These are phyloP conservation scores for Megacollybia marginata DNA, from an alignment of 768 basidiomycete species.

Conservation along the genomic window DNA sequence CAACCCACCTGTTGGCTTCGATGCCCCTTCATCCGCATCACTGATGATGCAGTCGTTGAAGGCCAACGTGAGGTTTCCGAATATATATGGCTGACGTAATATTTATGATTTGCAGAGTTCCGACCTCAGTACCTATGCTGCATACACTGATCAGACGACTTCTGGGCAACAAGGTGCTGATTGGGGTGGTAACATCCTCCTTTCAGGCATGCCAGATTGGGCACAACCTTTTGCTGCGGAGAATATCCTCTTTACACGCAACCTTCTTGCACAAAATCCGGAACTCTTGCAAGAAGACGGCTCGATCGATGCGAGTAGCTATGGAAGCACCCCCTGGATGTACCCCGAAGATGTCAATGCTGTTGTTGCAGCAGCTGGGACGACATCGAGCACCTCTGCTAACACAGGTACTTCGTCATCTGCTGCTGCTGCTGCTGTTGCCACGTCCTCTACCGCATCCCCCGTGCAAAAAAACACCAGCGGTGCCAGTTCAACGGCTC, in stretches of 20 bases:
- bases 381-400: conserved; percentile 10
- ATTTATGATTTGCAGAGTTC: conserved; percentile 33
- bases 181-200: conserved; percentile 63
- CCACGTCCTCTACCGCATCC: conserved; percentile 16
- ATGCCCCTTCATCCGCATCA: conserved; percentile 38
- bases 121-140: conserved; percentile 46
- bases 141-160: conserved; percentile 43
- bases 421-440: conserved; percentile 19
- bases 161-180: conserved; percentile 38
- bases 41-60: conserved; percentile 44
- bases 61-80: conserved; percentile 29
- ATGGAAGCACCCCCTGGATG: conserved; percentile 41
- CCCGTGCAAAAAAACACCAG: conserved; percentile 11
- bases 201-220: conserved; percentile 48
- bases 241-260: conserved; percentile 47
- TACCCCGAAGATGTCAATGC: conserved; percentile 51
- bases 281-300: conserved; percentile 46
- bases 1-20: conserved; percentile 49
- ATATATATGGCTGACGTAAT: conserved; percentile 2
- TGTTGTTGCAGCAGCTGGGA: conserved; percentile 23
- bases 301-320: conserved; percentile 37
- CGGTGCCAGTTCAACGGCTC: conserved; percentile 38
- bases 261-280: conserved; percentile 39
- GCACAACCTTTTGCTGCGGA: conserved; percentile 39
- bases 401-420: conserved; percentile 10